Evolutionary conservation across 345 rosid genomes (phyloP).

Genomic region (Murraya paniculata): DNA sequence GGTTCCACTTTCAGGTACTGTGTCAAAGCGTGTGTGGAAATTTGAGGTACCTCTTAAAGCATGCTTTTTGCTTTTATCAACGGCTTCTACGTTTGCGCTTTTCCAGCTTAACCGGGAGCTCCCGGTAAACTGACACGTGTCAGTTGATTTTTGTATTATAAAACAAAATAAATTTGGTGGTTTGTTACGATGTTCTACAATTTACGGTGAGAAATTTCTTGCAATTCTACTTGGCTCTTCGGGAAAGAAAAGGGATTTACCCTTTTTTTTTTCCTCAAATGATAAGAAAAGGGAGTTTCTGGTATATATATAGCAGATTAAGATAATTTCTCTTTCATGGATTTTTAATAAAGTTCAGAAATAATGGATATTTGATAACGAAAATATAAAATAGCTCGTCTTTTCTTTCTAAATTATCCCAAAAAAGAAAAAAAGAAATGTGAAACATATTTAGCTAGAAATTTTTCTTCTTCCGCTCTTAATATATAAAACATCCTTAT

Average conservation of each 20-base stretch:
- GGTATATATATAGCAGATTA: neutral
- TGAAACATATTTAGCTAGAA: neutral
- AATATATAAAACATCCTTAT: neutral
- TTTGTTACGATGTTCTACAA: neutral
- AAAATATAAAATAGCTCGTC: neutral
- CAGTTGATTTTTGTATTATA: neutral
- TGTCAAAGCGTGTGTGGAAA: neutral
- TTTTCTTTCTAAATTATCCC: too few relatives aligned
- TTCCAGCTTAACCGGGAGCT: neutral
- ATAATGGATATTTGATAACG: neutral
- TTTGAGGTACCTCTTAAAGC: neutral
- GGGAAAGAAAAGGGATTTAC: too few relatives aligned
- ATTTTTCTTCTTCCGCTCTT: neutral
- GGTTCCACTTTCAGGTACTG: neutral
- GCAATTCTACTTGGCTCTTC: neutral
- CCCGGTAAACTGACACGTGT: neutral
- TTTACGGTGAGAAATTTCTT: neutral
- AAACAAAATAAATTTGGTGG: neutral
- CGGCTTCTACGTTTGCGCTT: neutral
- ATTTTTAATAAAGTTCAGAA: neutral
- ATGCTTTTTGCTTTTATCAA: neutral
- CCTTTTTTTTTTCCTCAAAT: too few relatives aligned
- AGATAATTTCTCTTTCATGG: neutral
- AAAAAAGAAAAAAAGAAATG: neutral
- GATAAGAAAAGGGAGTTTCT: neutral